phyloP scores from a whole-genome alignment of 2,329 filamentous ascomycete species.

The Rutstroemia sp. region DNA sequence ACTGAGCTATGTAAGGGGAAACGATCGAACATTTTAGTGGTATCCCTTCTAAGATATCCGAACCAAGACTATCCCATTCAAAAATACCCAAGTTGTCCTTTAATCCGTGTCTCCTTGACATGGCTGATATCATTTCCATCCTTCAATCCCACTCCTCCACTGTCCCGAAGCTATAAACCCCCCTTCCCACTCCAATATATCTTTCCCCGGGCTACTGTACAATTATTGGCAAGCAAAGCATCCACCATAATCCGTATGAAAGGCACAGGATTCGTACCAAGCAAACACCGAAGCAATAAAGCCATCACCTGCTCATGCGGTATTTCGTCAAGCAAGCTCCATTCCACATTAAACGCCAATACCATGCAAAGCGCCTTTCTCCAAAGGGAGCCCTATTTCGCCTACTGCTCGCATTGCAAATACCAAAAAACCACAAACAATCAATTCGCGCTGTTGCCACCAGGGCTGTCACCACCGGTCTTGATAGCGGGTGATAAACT shows the following conservation, averaged over 20 bases:
- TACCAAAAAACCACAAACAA: not conserved
- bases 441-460: conserved; percentile 8
- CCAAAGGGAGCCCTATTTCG: not conserved
- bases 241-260: not conserved
- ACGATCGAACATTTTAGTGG: too few relatives aligned
- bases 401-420: not conserved
- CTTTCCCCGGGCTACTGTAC: not conserved
- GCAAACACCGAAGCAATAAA: not conserved
- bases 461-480: conserved; percentile 24
- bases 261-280: not conserved
- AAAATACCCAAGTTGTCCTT: too few relatives aligned
- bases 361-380: conserved; percentile 7
- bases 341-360: conserved; percentile 2
- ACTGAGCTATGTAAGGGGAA: too few relatives aligned
- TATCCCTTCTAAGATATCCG: too few relatives aligned
- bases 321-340: not conserved
- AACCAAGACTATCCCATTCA: too few relatives aligned
- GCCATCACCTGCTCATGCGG: not conserved
- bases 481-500: conserved; percentile 41
- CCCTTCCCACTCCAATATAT: not conserved
- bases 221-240: not conserved
- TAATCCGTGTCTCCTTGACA: not conserved
- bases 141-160: not conserved
- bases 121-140: not conserved
- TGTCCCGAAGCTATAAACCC: not conserved